phyloP scores from a whole-genome alignment of 2,329 filamentous ascomycete species.

The Trichoderma sp. region DNA sequence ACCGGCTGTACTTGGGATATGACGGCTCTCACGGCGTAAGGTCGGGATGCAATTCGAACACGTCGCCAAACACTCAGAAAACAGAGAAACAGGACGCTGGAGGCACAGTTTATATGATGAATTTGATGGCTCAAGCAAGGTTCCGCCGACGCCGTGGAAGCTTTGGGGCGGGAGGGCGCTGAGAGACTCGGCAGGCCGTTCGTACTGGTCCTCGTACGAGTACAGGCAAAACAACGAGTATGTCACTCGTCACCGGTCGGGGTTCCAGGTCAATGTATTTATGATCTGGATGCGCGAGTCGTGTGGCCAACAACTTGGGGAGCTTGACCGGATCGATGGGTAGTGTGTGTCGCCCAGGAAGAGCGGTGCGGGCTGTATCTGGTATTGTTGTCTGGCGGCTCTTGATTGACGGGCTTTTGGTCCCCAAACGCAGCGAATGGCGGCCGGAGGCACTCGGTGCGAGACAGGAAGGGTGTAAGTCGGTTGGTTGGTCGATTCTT shows the following conservation, averaged over 20 bases:
- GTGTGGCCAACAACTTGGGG: not conserved
- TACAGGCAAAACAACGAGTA: not conserved
- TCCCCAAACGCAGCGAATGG: slow-evolving; percentile 17
- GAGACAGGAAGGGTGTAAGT: slow-evolving; percentile 23
- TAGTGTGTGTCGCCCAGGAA: slow-evolving; percentile 1
- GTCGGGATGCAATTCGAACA: not conserved
- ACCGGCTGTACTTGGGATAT: not conserved
- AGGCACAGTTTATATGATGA: not conserved
- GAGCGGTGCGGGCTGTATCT: slow-evolving; percentile 5
- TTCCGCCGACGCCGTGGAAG: not conserved
- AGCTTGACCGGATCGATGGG: not conserved
- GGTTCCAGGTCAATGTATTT: slow-evolving; percentile 9
- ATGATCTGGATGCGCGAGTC: slow-evolving; percentile 8
- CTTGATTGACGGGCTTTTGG: slow-evolving; percentile 6
- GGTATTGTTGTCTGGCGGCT: slow-evolving; percentile 15
- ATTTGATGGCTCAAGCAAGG: not conserved
- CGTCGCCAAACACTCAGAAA: not conserved
- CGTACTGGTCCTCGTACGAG: not conserved
- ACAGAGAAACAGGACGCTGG: not conserved
- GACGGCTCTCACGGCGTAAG: not conserved
- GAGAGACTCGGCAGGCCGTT: not conserved
- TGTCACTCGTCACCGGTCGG: not conserved
- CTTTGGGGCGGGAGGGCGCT: not conserved
- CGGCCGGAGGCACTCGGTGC: not conserved
- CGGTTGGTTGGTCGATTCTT: slow-evolving; percentile 19